These are phyloP conservation scores for Trametes pubescens DNA, from an alignment of 1,284 basidiomycete genomes.

Conservation along the genomic window DNA sequence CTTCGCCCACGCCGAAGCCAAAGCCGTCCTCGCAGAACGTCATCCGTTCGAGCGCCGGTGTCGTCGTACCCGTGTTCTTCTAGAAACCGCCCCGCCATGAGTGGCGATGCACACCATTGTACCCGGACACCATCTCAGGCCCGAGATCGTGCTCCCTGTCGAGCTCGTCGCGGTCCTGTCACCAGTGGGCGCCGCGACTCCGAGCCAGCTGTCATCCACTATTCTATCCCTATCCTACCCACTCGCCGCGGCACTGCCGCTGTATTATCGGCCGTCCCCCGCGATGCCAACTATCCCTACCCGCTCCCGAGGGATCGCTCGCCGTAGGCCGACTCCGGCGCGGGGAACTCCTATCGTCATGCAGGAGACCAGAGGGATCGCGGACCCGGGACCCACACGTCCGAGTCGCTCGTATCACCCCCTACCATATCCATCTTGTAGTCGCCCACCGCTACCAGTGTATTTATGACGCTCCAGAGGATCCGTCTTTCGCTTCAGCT, in stretches of 20 bases:
- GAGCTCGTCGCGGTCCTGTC: neutral
- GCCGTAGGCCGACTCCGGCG: neutral
- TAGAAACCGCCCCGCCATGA: conserved; percentile 11
- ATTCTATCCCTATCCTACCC: neutral
- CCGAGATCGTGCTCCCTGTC: neutral
- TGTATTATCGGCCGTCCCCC: neutral
- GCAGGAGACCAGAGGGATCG: neutral
- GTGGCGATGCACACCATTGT: neutral
- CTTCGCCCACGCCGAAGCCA: conserved; percentile 30
- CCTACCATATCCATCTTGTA: neutral
- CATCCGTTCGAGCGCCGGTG: conserved; percentile 37
- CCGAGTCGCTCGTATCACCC: neutral
- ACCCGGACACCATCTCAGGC: neutral
- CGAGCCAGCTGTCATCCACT: neutral
- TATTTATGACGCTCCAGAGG: conserved; percentile 4
- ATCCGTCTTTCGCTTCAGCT: neutral
- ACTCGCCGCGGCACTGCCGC: neutral
- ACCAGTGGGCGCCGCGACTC: neutral
- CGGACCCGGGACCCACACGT: neutral
- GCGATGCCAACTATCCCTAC: neutral
- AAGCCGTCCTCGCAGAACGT: conserved; percentile 36
- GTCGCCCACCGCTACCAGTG: neutral
- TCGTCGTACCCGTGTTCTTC: conserved; percentile 40
- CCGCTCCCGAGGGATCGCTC: neutral
- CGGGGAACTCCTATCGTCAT: neutral